Percentiles rank a stretch among this genome's conserved stretches.
phyloP scores from a whole-genome alignment of 2,329 filamentous ascomycete genomes.

The Clonostachys rhizophaga region DNA sequence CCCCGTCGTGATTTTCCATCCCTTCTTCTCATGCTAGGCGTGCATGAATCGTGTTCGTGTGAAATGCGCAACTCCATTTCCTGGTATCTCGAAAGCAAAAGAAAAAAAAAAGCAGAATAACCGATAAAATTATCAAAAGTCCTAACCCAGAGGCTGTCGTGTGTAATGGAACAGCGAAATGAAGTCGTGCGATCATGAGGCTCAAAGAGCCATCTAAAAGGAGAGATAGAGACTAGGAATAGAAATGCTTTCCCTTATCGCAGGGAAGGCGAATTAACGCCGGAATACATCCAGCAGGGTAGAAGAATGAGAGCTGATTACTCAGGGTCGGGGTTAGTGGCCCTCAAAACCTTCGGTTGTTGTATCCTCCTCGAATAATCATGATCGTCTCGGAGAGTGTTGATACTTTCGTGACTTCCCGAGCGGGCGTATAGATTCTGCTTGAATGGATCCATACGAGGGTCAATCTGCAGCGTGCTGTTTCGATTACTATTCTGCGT shows the following conservation, averaged over 20 bases:
- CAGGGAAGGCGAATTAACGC: neutral
- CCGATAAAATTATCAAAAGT: constrained; percentile 8
- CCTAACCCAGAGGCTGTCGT: neutral
- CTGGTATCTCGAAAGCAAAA: constrained; percentile 26
- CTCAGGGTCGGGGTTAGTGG: constrained; percentile 55
- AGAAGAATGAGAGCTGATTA: neutral
- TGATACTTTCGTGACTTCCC: constrained; percentile 58
- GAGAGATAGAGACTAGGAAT: neutral
- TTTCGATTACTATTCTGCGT: constrained; percentile 41
- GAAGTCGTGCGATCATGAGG: constrained; percentile 24
- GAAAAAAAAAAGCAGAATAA: constrained; percentile 9
- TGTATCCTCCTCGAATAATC: constrained; percentile 61
- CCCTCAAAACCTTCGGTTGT: constrained; percentile 52
- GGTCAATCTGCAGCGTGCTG: constrained; percentile 54
- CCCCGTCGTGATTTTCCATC: too few species aligned
- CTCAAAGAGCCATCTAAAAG: constrained; percentile 1
- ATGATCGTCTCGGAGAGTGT: constrained; percentile 59
- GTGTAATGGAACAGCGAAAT: constrained; percentile 5
- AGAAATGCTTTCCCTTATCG: neutral
- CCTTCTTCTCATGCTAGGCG: too few species aligned
- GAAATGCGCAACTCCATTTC: neutral
- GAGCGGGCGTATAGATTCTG: constrained; percentile 51
- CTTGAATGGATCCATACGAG: constrained; percentile 58
- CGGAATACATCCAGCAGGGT: neutral
- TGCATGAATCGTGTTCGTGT: too few species aligned